Conservation (phyloP, 768 basidiomycete species). For the Pholiota conissans region DNA sequence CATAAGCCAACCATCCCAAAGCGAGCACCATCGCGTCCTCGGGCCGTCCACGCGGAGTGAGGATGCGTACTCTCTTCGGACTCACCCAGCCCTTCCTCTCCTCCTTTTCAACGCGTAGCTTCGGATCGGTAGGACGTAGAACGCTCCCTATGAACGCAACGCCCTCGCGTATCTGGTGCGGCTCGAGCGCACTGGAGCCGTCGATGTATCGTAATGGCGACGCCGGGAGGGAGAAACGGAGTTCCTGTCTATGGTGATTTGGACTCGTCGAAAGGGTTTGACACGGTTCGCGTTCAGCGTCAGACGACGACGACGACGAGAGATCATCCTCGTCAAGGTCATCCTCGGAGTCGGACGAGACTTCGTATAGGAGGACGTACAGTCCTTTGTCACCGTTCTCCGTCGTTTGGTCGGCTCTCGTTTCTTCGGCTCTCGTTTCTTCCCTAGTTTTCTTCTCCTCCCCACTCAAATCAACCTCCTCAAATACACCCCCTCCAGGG, state of each 20-base stretch:
- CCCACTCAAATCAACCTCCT: background rate
- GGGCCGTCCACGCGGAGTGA: conserved; percentile 6
- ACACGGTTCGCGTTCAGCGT: background rate
- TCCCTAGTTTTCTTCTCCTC: background rate
- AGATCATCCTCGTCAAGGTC: background rate
- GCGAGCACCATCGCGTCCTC: conserved; percentile 14
- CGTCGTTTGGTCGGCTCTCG: too few species aligned
- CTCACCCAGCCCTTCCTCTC: background rate
- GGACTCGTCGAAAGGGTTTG: background rate
- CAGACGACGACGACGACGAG: background rate
- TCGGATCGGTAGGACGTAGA: too few species aligned
- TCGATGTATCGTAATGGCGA: background rate
- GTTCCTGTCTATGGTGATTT: background rate
- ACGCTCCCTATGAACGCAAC: conserved; percentile 5
- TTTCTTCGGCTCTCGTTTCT: background rate
- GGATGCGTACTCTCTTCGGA: conserved; percentile 2
- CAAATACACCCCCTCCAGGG: background rate
- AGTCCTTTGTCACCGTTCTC: background rate
- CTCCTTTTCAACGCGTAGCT: too few species aligned
- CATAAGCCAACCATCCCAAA: conserved; percentile 5
- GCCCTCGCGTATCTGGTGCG: conserved; percentile 1
- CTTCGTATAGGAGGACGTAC: background rate
- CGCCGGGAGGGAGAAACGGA: conserved; percentile 6
- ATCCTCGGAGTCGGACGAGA: background rate
- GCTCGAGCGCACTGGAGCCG: conserved; percentile 1